Conservation (phyloP, 768 basidiomycete species). For the Leucocoprinus leucothites region DNA sequence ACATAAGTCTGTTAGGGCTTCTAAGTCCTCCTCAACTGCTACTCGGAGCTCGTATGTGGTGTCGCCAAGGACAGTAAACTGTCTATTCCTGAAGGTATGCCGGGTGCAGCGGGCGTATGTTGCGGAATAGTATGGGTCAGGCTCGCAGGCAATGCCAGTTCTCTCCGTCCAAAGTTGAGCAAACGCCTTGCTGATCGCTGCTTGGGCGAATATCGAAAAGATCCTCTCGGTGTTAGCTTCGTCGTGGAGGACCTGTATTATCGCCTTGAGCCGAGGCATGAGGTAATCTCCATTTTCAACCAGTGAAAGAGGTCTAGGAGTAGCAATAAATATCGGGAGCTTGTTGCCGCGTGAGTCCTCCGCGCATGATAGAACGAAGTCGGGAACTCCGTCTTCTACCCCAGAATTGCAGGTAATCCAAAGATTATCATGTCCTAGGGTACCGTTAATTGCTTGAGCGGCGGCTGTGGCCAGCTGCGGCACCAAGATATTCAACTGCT, state of each 20-base stretch:
- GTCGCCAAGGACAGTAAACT: constrained; percentile 13
- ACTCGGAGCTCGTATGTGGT: constrained; percentile 35
- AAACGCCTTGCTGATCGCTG: constrained; percentile 44
- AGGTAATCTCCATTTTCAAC: constrained; percentile 25
- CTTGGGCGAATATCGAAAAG: constrained; percentile 65
- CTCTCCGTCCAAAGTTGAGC: constrained; percentile 42
- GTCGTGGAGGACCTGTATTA: constrained; percentile 33
- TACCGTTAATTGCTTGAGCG: background rate
- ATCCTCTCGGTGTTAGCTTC: constrained; percentile 38
- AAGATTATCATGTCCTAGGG: background rate
- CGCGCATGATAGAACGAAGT: constrained; percentile 48
- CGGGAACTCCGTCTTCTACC: constrained; percentile 13
- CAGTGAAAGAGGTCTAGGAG: constrained; percentile 28
- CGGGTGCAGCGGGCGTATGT: constrained; percentile 55
- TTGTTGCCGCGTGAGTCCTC: constrained; percentile 34
- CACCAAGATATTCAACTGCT: constrained; percentile 5
- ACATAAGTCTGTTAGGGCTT: constrained; percentile 46
- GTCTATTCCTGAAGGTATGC: constrained; percentile 17
- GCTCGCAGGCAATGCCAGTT: constrained; percentile 37
- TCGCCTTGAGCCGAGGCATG: constrained; percentile 25
- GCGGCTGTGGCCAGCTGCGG: constrained; percentile 1
- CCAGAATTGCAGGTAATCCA: constrained; percentile 2
- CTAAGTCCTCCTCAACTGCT: constrained; percentile 34
- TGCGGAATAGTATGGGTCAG: constrained; percentile 59
- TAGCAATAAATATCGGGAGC: constrained; percentile 52